Evolutionary conservation across 1,139 yeast species (phyloP), one percentile per base, ranked within the genome.

Genomic region (Scheffersomyces illinoinensis): DNA sequence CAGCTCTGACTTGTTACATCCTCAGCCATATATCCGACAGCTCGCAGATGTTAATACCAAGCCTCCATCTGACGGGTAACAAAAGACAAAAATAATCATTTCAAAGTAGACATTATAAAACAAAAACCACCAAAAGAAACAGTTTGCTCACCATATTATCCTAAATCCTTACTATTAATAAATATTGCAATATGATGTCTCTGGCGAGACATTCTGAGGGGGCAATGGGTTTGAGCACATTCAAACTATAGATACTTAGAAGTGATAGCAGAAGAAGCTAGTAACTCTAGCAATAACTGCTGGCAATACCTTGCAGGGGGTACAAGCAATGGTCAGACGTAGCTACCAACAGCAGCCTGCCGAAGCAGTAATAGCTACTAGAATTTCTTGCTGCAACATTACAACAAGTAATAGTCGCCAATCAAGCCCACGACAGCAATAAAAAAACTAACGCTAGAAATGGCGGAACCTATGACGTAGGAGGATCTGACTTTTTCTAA

Each of bases 401-500:
- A 71, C 59, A 72, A 67, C 57, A 72, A 68, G 60, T 68, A 75
- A 58, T 65, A 72, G 65, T 85, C 89, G 21, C 89, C 89, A 56
- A 80, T 61, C 58, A 82, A 75, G 10, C 89, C 89, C 59, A 85
- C 66, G 8, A 75, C 61, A 24, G 84, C 77, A 57, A 85, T 68
- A 14, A 76, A 64, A 58, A 83, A 79, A 8, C 84, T 78, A 19
- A 75, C 65, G 19, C 81, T 84, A 4, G 82, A 69, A 54, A 83
- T 71, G n/a, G 73, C 71, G 10, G 79, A 71, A 3, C 84, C 79
- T 46, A 72, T 64, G 19, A 68, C 56, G 66, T 80, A 81, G 20
- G 76, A 74, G 0, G 67, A 58, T 58, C 69, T 68, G 54, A 83
- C 65, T 6, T 62, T 59, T 50, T 70, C 65, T 62, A 83, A 76